Conservation (phyloP, 257 asterid genomes). For the Schizonepeta tenuifolia region DNA sequence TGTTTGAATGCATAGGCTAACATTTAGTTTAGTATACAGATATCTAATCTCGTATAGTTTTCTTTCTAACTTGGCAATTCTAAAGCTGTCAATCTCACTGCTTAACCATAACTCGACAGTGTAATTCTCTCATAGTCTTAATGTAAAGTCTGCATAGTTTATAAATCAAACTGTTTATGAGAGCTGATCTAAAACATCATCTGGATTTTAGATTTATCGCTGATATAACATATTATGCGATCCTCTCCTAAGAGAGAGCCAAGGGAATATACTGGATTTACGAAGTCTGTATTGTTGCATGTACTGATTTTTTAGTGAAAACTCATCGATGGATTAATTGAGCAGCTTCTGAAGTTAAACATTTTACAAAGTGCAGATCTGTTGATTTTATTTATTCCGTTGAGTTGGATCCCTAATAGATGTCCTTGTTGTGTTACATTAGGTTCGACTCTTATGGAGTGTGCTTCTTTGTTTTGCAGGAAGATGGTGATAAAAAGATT, state of each 20-base stretch:
- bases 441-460: conserved; percentile 24
- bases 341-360: conserved; percentile 13
- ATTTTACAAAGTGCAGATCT: not conserved
- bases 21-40: not conserved
- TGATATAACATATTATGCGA: not conserved
- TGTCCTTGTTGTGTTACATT: not conserved
- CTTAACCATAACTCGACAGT: not conserved
- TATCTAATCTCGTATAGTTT: not conserved
- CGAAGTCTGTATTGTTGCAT: not conserved
- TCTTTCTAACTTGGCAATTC: conserved; percentile 23
- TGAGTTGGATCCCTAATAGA: conserved; percentile 13
- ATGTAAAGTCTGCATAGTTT: not conserved
- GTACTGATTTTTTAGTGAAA: conserved; percentile 9
- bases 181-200: not conserved
- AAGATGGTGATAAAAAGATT: conserved; percentile 84
- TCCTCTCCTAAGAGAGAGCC: not conserved
- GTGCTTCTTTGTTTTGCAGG: conserved; percentile 52
- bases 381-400: conserved; percentile 5
- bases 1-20: conserved; percentile 14
- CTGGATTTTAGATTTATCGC: not conserved
- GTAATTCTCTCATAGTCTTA: not conserved
- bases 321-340: conserved; percentile 1
- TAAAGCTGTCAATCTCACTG: not conserved
- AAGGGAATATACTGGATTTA: not conserved
- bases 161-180: conserved; percentile 11